Base-by-base conservation (phyloP, 1,284 basidiomycete species). In the Hymenochaete sp. region DNA sequence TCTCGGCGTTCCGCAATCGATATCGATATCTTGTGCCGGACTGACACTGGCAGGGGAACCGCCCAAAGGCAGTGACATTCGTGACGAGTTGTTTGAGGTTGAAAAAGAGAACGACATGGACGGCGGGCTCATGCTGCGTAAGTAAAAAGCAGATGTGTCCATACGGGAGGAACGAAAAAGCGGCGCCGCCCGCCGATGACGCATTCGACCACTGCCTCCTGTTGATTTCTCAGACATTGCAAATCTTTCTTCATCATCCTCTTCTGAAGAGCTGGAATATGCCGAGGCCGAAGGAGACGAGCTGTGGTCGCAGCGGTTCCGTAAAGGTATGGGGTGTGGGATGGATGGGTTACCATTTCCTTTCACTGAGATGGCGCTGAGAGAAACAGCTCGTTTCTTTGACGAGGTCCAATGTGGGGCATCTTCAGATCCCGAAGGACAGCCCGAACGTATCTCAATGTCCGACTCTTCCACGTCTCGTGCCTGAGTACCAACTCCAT, bases 391-490 rank as follows among this genome's bases (percentile, higher is more conserved):
- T 45, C 71, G 63, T 55, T 66, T 67, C 56, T 65, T 65, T 44
- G 57, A 55, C 48, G 54, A 54, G 47, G 51, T 38, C 41, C 45
- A 53, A 54, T 53, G 39, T 54, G 54, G 47, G 53, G 54, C 37
- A 49, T 52, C 40, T 52, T 51, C 44, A 52, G 50, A 47, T 40
- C 48, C 49, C 2, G 58, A 47, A 7, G 55, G 40, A 48, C 67
- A 64, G 13, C 63, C 67, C 3, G 69, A 64, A 50, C 75, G 64
- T 46, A 81, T 76, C 54, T 75, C 67, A 45, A 80, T 59, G 43
- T 79, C 77, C 24, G 46, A 45, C 27, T 76, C 72, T 18, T 72
- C 74, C 16, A 72, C 72, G 27, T n/a, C n/a, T n/a, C n/a, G n/a
- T n/a, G n/a, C n/a, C n/a, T n/a, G n/a, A n/a, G n/a, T n/a, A n/a